Evolutionary conservation across 2,329 filamentous ascomycete genomes (phyloP).

Genomic region (Trematosphaeria pertusa): DNA sequence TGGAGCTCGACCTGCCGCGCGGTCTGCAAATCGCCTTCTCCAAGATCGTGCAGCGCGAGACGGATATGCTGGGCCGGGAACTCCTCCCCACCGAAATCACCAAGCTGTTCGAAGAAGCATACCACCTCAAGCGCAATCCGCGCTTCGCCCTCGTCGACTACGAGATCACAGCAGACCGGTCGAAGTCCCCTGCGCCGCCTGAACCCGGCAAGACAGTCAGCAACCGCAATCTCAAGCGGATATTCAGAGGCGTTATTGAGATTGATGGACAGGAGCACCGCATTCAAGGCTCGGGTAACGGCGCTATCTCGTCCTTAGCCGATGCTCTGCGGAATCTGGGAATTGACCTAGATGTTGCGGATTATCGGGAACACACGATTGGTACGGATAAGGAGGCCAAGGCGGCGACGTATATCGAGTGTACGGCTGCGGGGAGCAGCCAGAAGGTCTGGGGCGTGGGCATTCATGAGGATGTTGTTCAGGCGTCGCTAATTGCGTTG

Average conservation of each 20-base stretch:
- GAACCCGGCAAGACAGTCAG: constrained; percentile 74
- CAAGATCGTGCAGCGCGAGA: constrained; percentile 80
- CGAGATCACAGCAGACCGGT: constrained; percentile 85
- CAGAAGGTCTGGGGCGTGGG: constrained; percentile 88
- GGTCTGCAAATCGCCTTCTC: constrained; percentile 92
- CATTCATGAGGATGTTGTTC: constrained; percentile 90
- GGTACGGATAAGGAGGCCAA: constrained; percentile 81
- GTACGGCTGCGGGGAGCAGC: constrained; percentile 70
- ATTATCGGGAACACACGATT: constrained; percentile 97
- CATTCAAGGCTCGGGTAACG: constrained; percentile 83
- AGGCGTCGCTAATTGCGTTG: constrained; percentile 85
- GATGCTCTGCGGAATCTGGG: constrained; percentile 80
- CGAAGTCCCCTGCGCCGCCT: constrained; percentile 73
- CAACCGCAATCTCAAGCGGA: constrained; percentile 77
- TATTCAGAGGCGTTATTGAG: constrained; percentile 84
- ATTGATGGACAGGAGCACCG: constrained; percentile 82
- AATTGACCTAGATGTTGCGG: constrained; percentile 86
- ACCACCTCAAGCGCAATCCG: constrained; percentile 83
- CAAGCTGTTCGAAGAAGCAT: constrained; percentile 84
- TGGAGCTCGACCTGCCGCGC: constrained; percentile 90
- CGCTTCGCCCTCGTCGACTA: constrained; percentile 91
- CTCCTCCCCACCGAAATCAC: constrained; percentile 84
- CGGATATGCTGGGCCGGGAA: constrained; percentile 83
- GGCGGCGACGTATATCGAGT: constrained; percentile 96
- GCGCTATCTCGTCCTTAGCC: constrained; percentile 87